A percentile compares a stretch with the other conserved stretches of the same genome.
These are phyloP conservation scores for Debaryomyces tyrocola DNA, from an alignment of 805 yeast genomes.

Conservation along the genomic window DNA sequence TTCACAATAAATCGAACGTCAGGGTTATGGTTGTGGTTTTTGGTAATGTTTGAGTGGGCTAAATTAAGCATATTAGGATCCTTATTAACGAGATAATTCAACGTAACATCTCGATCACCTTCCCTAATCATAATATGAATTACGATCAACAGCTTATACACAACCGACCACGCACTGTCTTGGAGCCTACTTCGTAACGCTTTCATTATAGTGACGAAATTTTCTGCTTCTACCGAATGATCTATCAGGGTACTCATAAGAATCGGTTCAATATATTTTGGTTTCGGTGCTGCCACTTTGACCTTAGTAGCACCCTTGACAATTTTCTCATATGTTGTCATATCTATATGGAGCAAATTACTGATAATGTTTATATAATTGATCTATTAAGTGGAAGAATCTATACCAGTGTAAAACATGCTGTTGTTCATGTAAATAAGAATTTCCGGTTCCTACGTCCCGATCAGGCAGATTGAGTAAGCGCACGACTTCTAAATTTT, in stretches of 20 bases:
- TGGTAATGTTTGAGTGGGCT: constrained; percentile 36
- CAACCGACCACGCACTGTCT: constrained; percentile 89
- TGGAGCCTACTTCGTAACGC: constrained; percentile 61
- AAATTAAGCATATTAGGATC: constrained; percentile 51
- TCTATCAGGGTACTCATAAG: constrained; percentile 63
- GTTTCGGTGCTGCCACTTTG: constrained; percentile 94
- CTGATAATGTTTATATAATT: too few species aligned
- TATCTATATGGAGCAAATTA: constrained; percentile 11
- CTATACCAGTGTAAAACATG: too few species aligned
- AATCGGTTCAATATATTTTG: constrained; percentile 93
- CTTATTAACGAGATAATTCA: constrained; percentile 54
- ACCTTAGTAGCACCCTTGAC: constrained; percentile 60
- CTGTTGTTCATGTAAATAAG: too few species aligned
- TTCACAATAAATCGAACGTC: constrained; percentile 60
- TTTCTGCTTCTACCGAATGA: constrained; percentile 39
- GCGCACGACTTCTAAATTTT: background rate
- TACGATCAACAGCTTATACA: constrained; percentile 81
- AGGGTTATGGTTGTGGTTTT: constrained; percentile 33
- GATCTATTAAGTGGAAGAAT: background rate
- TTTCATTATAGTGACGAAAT: constrained; percentile 69
- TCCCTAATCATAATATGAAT: constrained; percentile 90
- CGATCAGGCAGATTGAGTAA: background rate
- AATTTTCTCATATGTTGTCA: constrained; percentile 71
- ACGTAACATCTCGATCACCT: constrained; percentile 77
- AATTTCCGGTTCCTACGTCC: too few species aligned